These are phyloP conservation scores for Lentinula lateritia DNA, from an alignment of 768 basidiomycete species.

Conservation along the genomic window DNA sequence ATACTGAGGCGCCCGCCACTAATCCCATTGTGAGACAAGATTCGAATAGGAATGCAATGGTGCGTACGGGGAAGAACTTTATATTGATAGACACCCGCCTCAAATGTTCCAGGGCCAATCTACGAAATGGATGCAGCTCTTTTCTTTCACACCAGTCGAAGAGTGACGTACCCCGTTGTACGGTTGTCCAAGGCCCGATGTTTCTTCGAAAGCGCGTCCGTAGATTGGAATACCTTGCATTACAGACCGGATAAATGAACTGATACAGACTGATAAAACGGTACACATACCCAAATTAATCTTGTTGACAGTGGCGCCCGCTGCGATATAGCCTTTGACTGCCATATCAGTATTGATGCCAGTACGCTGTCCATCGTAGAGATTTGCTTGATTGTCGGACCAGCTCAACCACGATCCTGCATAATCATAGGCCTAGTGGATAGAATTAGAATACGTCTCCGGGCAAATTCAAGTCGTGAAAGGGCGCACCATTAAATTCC, in stretches of 20 bases:
- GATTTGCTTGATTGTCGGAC: slow-evolving; percentile 52
- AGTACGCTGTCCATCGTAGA: slow-evolving; percentile 62
- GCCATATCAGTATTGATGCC: slow-evolving; percentile 65
- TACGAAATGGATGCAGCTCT: slow-evolving; percentile 15
- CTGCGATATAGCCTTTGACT: slow-evolving; percentile 50
- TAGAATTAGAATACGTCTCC: not conserved
- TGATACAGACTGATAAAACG: not conserved
- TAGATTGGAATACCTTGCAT: slow-evolving; percentile 68
- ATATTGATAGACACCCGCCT: slow-evolving; percentile 76
- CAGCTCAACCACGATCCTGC: slow-evolving; percentile 72
- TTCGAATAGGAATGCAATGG: not conserved
- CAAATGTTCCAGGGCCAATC: slow-evolving; percentile 68
- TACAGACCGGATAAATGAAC: not conserved
- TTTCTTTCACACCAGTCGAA: not conserved
- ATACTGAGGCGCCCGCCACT: slow-evolving; percentile 52
- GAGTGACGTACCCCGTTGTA: slow-evolving; percentile 53
- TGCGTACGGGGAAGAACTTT: slow-evolving; percentile 55
- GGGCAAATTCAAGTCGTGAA: not conserved
- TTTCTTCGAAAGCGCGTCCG: slow-evolving; percentile 72
- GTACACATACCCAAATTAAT: slow-evolving; percentile 51
- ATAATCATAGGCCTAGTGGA: slow-evolving; percentile 62
- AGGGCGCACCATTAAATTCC: slow-evolving; percentile 72
- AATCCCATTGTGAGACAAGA: not conserved
- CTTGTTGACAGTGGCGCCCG: slow-evolving; percentile 62
- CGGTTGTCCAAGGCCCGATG: slow-evolving; percentile 57